Evolutionary conservation across 1,284 basidiomycete species (phyloP).

Genomic region (Neolentinus lepideus): DNA sequence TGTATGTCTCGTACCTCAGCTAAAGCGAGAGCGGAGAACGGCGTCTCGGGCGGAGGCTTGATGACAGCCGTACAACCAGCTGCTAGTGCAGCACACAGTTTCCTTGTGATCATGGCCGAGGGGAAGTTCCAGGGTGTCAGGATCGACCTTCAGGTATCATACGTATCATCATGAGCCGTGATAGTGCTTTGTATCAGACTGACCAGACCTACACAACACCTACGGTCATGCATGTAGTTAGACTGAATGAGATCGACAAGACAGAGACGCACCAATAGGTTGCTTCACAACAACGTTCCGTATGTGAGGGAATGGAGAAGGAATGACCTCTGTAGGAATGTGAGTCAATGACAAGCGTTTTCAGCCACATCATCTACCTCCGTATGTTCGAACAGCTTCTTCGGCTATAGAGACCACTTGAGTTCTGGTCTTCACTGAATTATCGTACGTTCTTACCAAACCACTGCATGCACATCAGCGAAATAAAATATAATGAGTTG

Average conservation of each 20-base stretch:
- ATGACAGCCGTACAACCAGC: constrained; percentile 95
- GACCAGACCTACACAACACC: constrained; percentile 48
- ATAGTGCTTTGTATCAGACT: neutral
- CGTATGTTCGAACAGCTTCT: constrained; percentile 82
- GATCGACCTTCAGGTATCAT: constrained; percentile 45
- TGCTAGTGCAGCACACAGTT: constrained; percentile 84
- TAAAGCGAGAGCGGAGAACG: constrained; percentile 88
- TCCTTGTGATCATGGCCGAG: constrained; percentile 90
- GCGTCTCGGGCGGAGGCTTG: constrained; percentile 95
- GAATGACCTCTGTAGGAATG: constrained; percentile 62
- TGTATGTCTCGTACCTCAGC: constrained; percentile 73
- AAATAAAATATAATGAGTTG: neutral
- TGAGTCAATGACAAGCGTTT: neutral
- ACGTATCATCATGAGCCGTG: neutral
- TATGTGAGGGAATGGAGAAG: constrained; percentile 63
- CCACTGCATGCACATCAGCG: constrained; percentile 42
- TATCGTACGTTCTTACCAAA: constrained; percentile 48
- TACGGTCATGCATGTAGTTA: constrained; percentile 14
- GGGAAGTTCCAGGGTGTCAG: constrained; percentile 91
- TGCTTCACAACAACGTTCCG: constrained; percentile 94
- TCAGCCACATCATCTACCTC: constrained; percentile 37
- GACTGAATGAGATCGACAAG: constrained; percentile 2
- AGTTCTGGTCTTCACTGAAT: neutral
- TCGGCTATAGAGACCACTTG: constrained; percentile 49
- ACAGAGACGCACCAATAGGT: constrained; percentile 62